phyloP scores from a whole-genome alignment of 345 rosid species.

The Aurinia saxatilis region DNA sequence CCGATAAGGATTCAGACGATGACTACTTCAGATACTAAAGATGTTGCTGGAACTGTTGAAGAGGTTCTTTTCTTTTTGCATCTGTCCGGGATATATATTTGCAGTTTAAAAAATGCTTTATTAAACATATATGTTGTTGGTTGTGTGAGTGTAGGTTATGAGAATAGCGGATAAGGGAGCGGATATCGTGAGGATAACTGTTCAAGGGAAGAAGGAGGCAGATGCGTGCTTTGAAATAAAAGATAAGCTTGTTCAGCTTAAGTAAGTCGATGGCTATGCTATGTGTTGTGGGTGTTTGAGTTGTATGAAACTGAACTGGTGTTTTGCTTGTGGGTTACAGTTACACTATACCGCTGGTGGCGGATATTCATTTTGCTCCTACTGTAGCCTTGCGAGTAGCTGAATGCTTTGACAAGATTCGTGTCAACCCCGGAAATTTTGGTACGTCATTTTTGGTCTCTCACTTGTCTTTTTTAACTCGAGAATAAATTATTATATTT shows the following conservation, averaged over 20 bases:
- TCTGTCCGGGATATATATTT: background rate
- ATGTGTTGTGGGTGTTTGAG: background rate
- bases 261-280: slow-evolving; percentile 35
- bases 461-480: slow-evolving; percentile 10
- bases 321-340: slow-evolving; percentile 38
- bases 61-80: slow-evolving; percentile 46
- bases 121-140: background rate
- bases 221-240: slow-evolving; percentile 96
- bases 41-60: slow-evolving; percentile 87
- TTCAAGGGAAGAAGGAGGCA: slow-evolving; percentile 98
- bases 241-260: slow-evolving; percentile 83
- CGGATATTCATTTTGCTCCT: slow-evolving; percentile 98
- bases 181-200: slow-evolving; percentile 90
- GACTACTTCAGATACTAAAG: slow-evolving; percentile 91
- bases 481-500: background rate
- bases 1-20: slow-evolving; percentile 93
- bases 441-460: slow-evolving; percentile 37
- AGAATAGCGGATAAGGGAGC: slow-evolving; percentile 89
- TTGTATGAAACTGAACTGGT: slow-evolving; percentile 8
- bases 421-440: slow-evolving; percentile 97
- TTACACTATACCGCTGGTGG: slow-evolving; percentile 91
- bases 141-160: slow-evolving; percentile 61
- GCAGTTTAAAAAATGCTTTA: background rate
- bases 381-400: slow-evolving; percentile 78
- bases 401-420: slow-evolving; percentile 97